A percentile compares a stretch with the other conserved stretches of the same genome.
Conservation (phyloP, 2,329 filamentous ascomycete species). For the Pyrenochaeta sp. region DNA sequence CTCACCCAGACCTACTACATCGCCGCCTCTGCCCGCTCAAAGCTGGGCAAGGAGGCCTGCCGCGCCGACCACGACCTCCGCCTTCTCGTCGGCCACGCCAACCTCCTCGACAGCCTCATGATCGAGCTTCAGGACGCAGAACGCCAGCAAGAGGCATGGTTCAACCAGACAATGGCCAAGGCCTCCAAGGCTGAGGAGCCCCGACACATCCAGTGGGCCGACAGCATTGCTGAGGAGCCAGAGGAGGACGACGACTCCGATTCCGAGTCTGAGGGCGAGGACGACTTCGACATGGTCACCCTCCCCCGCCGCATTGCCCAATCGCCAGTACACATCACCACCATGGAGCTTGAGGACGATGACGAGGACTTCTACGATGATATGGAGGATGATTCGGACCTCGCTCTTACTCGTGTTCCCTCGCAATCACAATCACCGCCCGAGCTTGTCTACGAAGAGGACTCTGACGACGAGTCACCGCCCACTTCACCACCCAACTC, state of each 20-base stretch:
- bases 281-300: constrained; percentile 56
- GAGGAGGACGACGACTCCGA: constrained; percentile 64
- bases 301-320: constrained; percentile 50
- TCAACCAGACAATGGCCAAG: constrained; percentile 91
- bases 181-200: constrained; percentile 68
- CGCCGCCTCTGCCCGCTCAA: constrained; percentile 92
- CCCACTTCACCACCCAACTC: constrained; percentile 56
- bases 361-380: constrained; percentile 56
- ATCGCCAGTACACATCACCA: constrained; percentile 53
- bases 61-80: constrained; percentile 93
- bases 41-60: constrained; percentile 92
- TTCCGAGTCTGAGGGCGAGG: constrained; percentile 62
- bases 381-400: constrained; percentile 55
- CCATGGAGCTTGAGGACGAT: constrained; percentile 51
- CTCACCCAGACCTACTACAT: constrained; percentile 99
- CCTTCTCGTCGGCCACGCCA: constrained; percentile 95
- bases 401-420: constrained; percentile 55
- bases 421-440: constrained; percentile 56
- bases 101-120: constrained; percentile 96
- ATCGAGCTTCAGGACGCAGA: constrained; percentile 89
- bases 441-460: constrained; percentile 58
- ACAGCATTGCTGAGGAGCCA: constrained; percentile 77
- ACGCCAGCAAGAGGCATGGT: constrained; percentile 95
- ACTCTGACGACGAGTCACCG: constrained; percentile 58
- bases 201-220: constrained; percentile 86